Base-by-base conservation (phyloP, 371 early-diverging fungal species). In the Massospora cicadina region DNA sequence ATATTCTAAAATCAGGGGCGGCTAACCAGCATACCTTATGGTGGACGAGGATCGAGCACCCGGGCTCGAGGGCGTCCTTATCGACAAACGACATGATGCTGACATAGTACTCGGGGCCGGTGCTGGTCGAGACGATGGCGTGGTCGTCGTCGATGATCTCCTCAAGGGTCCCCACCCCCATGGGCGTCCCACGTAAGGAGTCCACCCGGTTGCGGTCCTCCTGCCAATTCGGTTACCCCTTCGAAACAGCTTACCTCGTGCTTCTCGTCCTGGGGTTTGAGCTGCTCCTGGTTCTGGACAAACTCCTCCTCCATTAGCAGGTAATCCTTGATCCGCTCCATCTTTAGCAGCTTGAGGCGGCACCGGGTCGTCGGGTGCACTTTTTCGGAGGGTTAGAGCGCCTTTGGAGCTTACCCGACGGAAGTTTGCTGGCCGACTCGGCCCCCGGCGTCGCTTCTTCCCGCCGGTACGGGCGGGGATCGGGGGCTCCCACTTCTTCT, bases 71-170 rank as follows among this genome's bases (percentile, higher is more conserved):
- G 43, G 94, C 74, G 76, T 99, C 99, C 77, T 97, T 97, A 76
- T 99, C 99, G 0, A 99, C 98, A 76, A 98, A 98, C 28, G 94
- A 92, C 76, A 99, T 84, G 65, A 99, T 94, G 68, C 85, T 86
- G 26, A 99, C 99, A 69, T 99, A 99, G 77, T 93, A 98, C 71
- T 99, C 99, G 1, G 98, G 96, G 23, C 99, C 99, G 26, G 91
- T 83, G 29, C 91, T 80, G 12, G 93, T 86, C 54, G 95, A 93
- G 7, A 99, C 93, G 72, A 99, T 99, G 53, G 98, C 99, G 73
- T 99, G 99, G 74, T 98, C 91, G 70, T 99, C 99, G 73, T 99
- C 99, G 74, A 99, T 94, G 68, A 99, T 98, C 75, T 99, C 99
- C 75, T 99, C 99, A 60, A 99, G 80, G 0, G 91, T 90, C 23